Conservation (phyloP, 208 protist species). For the Borovskyia barvae region DNA sequence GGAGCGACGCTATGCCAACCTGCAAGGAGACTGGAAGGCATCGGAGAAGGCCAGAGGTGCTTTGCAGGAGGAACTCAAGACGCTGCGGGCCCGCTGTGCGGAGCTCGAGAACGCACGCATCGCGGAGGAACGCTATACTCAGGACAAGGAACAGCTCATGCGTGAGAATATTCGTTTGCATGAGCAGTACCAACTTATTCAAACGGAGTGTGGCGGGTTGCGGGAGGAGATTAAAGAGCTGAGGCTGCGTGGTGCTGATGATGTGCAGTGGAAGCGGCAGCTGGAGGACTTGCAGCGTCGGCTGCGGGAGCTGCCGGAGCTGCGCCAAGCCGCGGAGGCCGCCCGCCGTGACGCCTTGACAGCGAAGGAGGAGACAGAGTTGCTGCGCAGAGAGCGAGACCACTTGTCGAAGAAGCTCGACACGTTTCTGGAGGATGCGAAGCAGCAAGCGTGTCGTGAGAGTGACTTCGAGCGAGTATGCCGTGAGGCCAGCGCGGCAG, state of each 20-base stretch:
- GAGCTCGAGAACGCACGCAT: conserved; percentile 38
- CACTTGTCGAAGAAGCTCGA: conserved; percentile 64
- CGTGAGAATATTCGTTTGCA: conserved; percentile 67
- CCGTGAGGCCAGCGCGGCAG: conserved; percentile 51
- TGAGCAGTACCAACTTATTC: conserved; percentile 54
- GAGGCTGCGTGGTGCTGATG: conserved; percentile 18
- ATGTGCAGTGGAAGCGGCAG: conserved; percentile 37
- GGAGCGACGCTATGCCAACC: conserved; percentile 24
- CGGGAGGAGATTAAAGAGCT: conserved; percentile 41
- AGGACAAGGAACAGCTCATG: conserved; percentile 65
- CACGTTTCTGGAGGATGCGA: conserved; percentile 60
- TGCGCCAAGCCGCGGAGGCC: conserved; percentile 60
- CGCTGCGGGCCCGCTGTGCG: conserved; percentile 33
- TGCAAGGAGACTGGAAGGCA: conserved; percentile 42
- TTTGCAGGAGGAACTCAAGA: conserved; percentile 61
- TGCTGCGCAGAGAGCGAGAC: conserved; percentile 64
- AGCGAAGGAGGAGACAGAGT: conserved; percentile 57
- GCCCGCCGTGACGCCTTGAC: conserved; percentile 51
- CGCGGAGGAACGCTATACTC: conserved; percentile 29
- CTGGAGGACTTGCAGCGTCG: conserved; percentile 69
- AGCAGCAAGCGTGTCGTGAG: conserved; percentile 40
- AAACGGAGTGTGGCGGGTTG: conserved; percentile 47
- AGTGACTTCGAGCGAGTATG: conserved; percentile 58
- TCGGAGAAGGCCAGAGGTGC: conserved; percentile 37
- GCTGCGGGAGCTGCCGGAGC: conserved; percentile 55